Percentiles rank a stretch among this genome's conserved stretches.
Evolutionary conservation across 2,329 filamentous ascomycete species (phyloP).

Genomic region (Dissoconium aciculare): DNA sequence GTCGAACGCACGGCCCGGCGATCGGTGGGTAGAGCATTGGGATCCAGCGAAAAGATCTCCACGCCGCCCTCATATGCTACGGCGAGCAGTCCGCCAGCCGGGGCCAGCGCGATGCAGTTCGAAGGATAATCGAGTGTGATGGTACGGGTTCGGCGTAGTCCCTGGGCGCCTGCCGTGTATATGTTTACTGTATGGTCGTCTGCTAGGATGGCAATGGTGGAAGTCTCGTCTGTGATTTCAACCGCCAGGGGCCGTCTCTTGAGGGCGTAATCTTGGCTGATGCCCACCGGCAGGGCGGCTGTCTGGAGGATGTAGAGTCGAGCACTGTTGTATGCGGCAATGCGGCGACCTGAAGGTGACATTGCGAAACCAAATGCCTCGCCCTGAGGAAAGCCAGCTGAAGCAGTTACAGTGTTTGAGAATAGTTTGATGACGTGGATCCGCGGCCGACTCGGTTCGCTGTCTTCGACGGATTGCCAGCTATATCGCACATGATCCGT

Average conservation of each 20-base stretch:
- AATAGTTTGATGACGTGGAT: constrained; percentile 55
- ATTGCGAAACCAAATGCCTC: constrained; percentile 76
- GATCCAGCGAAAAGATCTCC: constrained; percentile 62
- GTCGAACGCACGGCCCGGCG: constrained; percentile 23
- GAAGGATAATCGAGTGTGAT: constrained; percentile 65
- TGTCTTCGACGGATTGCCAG: constrained; percentile 25
- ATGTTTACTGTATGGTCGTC: constrained; percentile 72
- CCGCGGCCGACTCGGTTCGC: constrained; percentile 24
- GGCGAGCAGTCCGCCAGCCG: constrained; percentile 66
- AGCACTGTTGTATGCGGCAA: constrained; percentile 74
- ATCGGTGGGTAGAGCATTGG: constrained; percentile 35
- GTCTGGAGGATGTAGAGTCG: constrained; percentile 67
- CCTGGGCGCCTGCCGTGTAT: constrained; percentile 42
- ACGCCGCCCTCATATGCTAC: constrained; percentile 76
- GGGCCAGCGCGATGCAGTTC: constrained; percentile 64
- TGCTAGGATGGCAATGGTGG: constrained; percentile 60
- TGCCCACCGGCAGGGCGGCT: constrained; percentile 41
- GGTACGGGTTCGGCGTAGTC: constrained; percentile 51
- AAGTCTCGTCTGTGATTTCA: constrained; percentile 64
- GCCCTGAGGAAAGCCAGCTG: constrained; percentile 45
- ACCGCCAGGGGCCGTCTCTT: constrained; percentile 58
- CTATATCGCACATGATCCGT: constrained; percentile 24
- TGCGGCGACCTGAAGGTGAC: constrained; percentile 57
- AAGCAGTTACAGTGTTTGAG: constrained; percentile 70
- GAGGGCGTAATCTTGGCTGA: constrained; percentile 61